A percentile compares a stretch with the other conserved stretches of the same genome.
These are phyloP conservation scores for Fusarium anguioides DNA, from an alignment of 2,329 filamentous ascomycete genomes.

Conservation along the genomic window DNA sequence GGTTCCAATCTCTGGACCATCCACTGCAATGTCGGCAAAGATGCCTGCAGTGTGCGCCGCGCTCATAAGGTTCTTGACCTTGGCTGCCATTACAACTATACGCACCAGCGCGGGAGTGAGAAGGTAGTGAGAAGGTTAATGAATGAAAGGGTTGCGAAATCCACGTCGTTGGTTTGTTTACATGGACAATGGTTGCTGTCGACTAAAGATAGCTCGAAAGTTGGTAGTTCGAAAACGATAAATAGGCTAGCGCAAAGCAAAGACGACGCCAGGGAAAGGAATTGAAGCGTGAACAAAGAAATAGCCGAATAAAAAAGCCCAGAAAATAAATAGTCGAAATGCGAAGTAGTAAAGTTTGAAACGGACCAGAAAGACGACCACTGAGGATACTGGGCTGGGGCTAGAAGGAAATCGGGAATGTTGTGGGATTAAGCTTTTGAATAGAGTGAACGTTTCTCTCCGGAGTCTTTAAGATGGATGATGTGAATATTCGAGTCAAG, in stretches of 20 bases:
- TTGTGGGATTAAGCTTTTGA: slow-evolving; percentile 30
- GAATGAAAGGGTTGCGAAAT: slow-evolving; percentile 7
- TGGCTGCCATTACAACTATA: slow-evolving; percentile 60
- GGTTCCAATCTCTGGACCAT: slow-evolving; percentile 93
- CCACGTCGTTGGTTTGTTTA: slow-evolving; percentile 38
- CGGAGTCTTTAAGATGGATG: not conserved
- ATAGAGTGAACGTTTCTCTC: slow-evolving; percentile 6
- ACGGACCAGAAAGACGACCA: slow-evolving; percentile 19
- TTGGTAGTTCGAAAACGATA: slow-evolving; percentile 30
- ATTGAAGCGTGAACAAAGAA: slow-evolving; percentile 8
- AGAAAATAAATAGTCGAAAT: slow-evolving; percentile 22
- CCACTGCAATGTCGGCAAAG: slow-evolving; percentile 91
- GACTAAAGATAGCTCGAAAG: slow-evolving; percentile 32
- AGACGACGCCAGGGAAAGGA: slow-evolving; percentile 17
- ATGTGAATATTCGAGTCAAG: slow-evolving; percentile 5
- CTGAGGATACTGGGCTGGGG: slow-evolving; percentile 14
- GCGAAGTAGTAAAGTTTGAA: slow-evolving; percentile 22
- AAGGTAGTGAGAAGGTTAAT: not conserved
- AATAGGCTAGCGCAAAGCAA: slow-evolving; percentile 19
- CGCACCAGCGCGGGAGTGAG: slow-evolving; percentile 11
- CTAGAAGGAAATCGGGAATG: slow-evolving; percentile 9
- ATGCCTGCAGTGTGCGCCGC: slow-evolving; percentile 88
- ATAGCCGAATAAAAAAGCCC: slow-evolving; percentile 16
- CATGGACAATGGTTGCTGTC: slow-evolving; percentile 38
- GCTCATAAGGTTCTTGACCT: slow-evolving; percentile 68